These are phyloP conservation scores for Rubia occidens DNA, from an alignment of 305 asterid species.

Conservation along the genomic window DNA sequence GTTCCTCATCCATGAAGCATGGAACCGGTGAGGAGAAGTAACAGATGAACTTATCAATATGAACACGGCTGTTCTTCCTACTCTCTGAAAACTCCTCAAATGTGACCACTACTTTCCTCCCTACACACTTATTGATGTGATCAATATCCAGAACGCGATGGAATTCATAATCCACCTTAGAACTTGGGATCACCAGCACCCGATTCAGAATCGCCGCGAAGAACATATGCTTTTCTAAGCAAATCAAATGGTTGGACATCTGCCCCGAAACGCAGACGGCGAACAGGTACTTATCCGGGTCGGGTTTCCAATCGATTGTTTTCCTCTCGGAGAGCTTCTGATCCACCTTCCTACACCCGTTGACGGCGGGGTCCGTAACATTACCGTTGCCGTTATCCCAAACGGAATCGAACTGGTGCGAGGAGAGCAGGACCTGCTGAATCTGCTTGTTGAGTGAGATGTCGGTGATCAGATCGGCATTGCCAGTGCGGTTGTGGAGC, in stretches of 20 bases:
- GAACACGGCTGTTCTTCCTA: slow-evolving; percentile 48
- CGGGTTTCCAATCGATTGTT: slow-evolving; percentile 87
- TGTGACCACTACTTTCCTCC: slow-evolving; percentile 66
- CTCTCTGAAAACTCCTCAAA: slow-evolving; percentile 70
- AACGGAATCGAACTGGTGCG: slow-evolving; percentile 38
- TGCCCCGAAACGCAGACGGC: slow-evolving; percentile 89
- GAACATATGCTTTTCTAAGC: slow-evolving; percentile 90
- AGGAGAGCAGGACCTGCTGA: slow-evolving; percentile 57
- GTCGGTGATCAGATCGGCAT: slow-evolving; percentile 38
- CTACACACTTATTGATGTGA: slow-evolving; percentile 72
- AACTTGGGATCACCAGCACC: slow-evolving; percentile 70
- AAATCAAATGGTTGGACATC: slow-evolving; percentile 94
- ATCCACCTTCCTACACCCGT: slow-evolving; percentile 54
- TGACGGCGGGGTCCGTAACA: slow-evolving; percentile 36
- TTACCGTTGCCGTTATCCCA: slow-evolving; percentile 41
- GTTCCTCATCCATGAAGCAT: slow-evolving; percentile 82
- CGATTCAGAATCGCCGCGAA: slow-evolving; percentile 81
- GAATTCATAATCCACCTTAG: slow-evolving; percentile 78
- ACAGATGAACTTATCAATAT: slow-evolving; percentile 63
- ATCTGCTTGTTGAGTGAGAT: slow-evolving; percentile 65
- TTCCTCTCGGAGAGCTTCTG: slow-evolving; percentile 50
- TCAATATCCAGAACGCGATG: slow-evolving; percentile 65
- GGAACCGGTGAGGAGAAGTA: slow-evolving; percentile 80
- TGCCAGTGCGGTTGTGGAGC: slow-evolving; percentile 45
- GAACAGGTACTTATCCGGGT: slow-evolving; percentile 58